Conservation (phyloP, 306 rosid genomes). For the Dalbergia oliveri region DNA sequence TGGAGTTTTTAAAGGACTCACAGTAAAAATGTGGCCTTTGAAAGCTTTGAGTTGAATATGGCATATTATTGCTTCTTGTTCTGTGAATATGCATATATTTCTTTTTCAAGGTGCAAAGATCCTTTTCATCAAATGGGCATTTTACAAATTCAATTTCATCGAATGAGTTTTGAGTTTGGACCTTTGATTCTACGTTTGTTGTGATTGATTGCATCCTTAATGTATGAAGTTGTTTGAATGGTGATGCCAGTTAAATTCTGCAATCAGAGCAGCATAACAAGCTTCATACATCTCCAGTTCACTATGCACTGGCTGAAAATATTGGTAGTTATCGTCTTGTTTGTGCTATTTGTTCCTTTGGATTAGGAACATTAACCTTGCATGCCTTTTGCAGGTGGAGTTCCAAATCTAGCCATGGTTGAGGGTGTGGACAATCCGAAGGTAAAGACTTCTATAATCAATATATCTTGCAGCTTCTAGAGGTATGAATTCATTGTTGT, state of each 20-base stretch:
- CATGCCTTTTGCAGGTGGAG: constrained; percentile 64
- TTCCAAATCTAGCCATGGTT: constrained; percentile 80
- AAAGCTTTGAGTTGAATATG: background rate
- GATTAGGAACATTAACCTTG: constrained; percentile 24
- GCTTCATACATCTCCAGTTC: background rate
- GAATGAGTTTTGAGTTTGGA: constrained; percentile 19
- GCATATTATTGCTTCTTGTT: constrained; percentile 19
- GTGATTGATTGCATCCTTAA: background rate
- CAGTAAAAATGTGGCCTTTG: background rate
- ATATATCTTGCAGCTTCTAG: constrained; percentile 33
- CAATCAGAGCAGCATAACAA: background rate
- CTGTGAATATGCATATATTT: background rate
- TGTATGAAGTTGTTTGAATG: constrained; percentile 29
- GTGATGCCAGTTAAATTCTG: background rate
- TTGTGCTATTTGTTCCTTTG: constrained; percentile 6
- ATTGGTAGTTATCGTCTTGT: background rate
- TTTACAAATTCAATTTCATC: background rate
- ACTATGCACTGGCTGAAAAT: constrained; percentile 3
- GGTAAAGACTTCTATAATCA: constrained; percentile 60
- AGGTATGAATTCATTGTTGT: constrained; percentile 17
- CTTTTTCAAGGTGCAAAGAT: background rate
- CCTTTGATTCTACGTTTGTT: background rate
- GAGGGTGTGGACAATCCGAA: constrained; percentile 88
- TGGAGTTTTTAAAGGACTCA: constrained; percentile 15
- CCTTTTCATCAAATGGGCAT: background rate